Conservation (phyloP, 768 basidiomycete genomes). For the Podaxis sp. region DNA sequence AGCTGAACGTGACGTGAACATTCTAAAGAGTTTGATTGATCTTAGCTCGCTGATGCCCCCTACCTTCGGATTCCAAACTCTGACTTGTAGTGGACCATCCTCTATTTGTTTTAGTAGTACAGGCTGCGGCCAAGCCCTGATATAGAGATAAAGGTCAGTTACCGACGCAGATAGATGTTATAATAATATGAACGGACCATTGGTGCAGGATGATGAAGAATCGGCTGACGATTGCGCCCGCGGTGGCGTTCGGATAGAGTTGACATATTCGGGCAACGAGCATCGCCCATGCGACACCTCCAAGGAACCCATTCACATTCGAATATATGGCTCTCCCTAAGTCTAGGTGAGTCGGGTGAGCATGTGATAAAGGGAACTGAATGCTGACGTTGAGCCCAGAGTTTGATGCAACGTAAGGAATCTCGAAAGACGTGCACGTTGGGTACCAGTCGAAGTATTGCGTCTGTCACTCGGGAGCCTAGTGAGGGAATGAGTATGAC, state of each 20-base stretch:
- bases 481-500: conserved; percentile 20
- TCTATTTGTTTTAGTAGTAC: conserved; percentile 97
- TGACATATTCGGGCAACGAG: conserved; percentile 99
- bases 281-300: conserved; percentile 98
- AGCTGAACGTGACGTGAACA: conserved; percentile 45
- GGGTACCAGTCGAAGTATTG: conserved; percentile 92
- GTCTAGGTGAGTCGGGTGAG: background rate
- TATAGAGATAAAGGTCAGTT: conserved; percentile 8
- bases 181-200: conserved; percentile 57
- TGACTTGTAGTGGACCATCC: conserved; percentile 87
- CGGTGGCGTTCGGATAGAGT: conserved; percentile 91
- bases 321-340: conserved; percentile 95
- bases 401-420: conserved; percentile 91
- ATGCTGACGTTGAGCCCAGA: conserved; percentile 92
- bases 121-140: conserved; percentile 96
- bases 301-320: conserved; percentile 96
- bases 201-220: conserved; percentile 99
- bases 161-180: background rate
- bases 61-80: conserved; percentile 98
- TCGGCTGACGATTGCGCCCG: conserved; percentile 93
- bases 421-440: conserved; percentile 94
- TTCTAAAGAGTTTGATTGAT: background rate
- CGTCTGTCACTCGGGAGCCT: conserved; percentile 96
- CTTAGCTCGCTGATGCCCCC: conserved; percentile 7
- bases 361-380: background rate